Conservation (phyloP, 2,329 filamentous ascomycete genomes). For the Thelonectria olida region DNA sequence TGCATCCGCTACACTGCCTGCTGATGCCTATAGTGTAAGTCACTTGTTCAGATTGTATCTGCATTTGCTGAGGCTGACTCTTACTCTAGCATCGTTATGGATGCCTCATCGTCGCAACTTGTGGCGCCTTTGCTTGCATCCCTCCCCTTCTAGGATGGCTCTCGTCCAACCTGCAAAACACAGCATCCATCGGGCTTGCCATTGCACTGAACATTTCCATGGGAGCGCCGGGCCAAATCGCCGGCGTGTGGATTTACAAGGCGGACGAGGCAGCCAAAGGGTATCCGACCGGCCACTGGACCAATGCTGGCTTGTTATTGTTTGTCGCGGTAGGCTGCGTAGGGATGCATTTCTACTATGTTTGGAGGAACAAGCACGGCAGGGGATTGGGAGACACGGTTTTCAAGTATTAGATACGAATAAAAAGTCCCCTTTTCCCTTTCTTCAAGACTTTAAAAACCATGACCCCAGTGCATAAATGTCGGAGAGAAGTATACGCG, state of each 20-base stretch:
- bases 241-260: slow-evolving; percentile 78
- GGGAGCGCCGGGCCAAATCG: slow-evolving; percentile 72
- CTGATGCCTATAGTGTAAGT: slow-evolving; percentile 57
- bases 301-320: slow-evolving; percentile 66
- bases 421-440: no score
- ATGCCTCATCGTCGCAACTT: slow-evolving; percentile 71
- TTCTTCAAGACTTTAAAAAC: no score
- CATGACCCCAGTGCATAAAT: no score
- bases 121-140: slow-evolving; percentile 72
- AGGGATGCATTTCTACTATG: slow-evolving; percentile 63
- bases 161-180: slow-evolving; percentile 71
- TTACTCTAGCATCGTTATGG: slow-evolving; percentile 60
- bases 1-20: slow-evolving; percentile 67
- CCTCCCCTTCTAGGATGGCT: slow-evolving; percentile 73
- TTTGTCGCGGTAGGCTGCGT: slow-evolving; percentile 65
- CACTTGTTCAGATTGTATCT: slow-evolving; percentile 4
- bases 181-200: slow-evolving; percentile 69
- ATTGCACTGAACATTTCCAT: slow-evolving; percentile 74
- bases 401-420: slow-evolving; percentile 35
- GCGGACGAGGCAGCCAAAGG: slow-evolving; percentile 64
- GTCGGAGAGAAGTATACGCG: no score
- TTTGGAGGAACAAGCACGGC: slow-evolving; percentile 49
- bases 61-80: not conserved
- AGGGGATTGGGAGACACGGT: slow-evolving; percentile 20
- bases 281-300: slow-evolving; percentile 75